Evolutionary conservation across 768 basidiomycete genomes (phyloP), one percentile per base, ranked within the genome.

Genomic region (Boletus huronensis): DNA sequence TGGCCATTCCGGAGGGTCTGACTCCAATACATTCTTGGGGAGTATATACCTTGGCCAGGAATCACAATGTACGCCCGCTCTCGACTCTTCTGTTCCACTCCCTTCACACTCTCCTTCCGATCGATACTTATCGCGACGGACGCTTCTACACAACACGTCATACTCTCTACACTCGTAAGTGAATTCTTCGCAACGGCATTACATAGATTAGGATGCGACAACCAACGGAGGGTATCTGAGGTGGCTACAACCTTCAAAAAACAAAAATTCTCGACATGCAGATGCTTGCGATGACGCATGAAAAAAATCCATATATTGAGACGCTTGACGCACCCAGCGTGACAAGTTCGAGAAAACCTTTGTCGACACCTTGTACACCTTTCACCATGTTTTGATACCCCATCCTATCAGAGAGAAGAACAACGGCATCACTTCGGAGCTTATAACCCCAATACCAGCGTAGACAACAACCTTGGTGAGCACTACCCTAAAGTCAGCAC

Each of bases 381-480:
- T 29, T 69, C 35, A 72, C 64, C 70, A 76, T 4, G 73, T 74
- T 16, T 68, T 71, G 19, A 86, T 75, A 23, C 88, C 88, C 84
- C 83, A 88, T 2, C 84, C 88, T 7, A 88, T 60, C 3, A 81
- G 48, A 60, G 87, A 83, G 61, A 90, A 93, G 61, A 82, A 67
- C 13, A 85, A 72, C 0, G 92, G 92, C 31, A 87, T 74, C 0
- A 75, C 69, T 59, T 87, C 83, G 14, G 74, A 70, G 2, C 85
- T 81, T 11, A 94, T 65, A 13, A 88, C 70, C 0, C 82, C 92
- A 55, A 98, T 96, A 0, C 95, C 94, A 48, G 81, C 79, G 67
- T 98, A 96, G 5, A 95, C 93, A 41, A 92, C 83, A 13, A 94
- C 84, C 74, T 94, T 95, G 26, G 93, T 94, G 57, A 94, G 70